A percentile compares a stretch with the other conserved stretches of the same genome.
These are phyloP conservation scores for Syzygium grande DNA, from an alignment of 345 rosid species.

Conservation along the genomic window DNA sequence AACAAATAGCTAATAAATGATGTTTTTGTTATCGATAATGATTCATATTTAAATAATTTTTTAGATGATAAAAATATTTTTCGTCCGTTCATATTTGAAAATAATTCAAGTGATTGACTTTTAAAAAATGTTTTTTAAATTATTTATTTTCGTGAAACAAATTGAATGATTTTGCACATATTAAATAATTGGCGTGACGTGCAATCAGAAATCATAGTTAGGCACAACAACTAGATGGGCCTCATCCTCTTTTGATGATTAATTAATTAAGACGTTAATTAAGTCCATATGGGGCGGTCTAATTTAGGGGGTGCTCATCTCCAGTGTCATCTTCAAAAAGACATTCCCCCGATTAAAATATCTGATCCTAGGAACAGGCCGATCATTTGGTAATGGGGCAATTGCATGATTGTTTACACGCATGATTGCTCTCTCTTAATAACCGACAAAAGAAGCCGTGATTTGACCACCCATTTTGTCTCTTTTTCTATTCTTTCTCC, in stretches of 20 bases:
- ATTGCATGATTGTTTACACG: not conserved
- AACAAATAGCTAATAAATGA: not conserved
- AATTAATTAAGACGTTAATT: not conserved
- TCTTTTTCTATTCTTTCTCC: not conserved
- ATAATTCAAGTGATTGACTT: not conserved
- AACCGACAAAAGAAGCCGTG: not conserved
- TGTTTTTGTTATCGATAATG: too few relatives aligned
- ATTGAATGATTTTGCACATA: rapidly evolving
- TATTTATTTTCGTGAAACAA: rapidly evolving
- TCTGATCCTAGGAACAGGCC: not conserved
- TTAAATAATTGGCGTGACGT: not conserved
- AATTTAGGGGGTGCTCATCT: not conserved
- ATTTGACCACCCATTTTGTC: not conserved
- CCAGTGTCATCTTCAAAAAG: not conserved
- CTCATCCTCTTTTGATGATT: not conserved
- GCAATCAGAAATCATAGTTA: not conserved
- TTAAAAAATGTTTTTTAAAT: not conserved
- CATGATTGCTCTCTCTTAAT: not conserved
- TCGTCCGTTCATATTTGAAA: rapidly evolving
- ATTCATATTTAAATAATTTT: not conserved
- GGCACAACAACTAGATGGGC: not conserved
- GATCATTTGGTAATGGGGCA: not conserved
- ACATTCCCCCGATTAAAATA: not conserved
- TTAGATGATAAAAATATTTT: too few relatives aligned
- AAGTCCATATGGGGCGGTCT: not conserved